Evolutionary conservation across 768 basidiomycete genomes (phyloP).

Genomic region (Terana coerulea): DNA sequence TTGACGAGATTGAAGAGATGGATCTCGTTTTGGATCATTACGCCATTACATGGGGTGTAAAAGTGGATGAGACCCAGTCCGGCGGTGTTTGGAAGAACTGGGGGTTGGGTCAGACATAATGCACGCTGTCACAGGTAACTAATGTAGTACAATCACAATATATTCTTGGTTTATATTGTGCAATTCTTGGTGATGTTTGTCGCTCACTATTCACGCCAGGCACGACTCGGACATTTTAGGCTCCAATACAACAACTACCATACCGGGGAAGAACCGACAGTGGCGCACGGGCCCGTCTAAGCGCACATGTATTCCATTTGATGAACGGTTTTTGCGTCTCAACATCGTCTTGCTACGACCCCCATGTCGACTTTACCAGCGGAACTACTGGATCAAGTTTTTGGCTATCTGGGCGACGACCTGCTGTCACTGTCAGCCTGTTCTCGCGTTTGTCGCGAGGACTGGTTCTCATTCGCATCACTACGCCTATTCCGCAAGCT

Average conservation of each 20-base stretch:
- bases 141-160: neutral
- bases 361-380: neutral
- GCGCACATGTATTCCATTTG: too few relatives aligned
- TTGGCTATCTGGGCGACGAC: neutral
- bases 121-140: neutral
- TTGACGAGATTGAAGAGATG: constrained; percentile 95
- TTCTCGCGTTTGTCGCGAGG: neutral
- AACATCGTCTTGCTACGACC: too few relatives aligned
- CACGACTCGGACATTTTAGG: too few relatives aligned
- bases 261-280: too few relatives aligned
- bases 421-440: neutral
- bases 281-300: too few relatives aligned
- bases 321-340: too few relatives aligned
- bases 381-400: neutral
- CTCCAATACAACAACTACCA: too few relatives aligned
- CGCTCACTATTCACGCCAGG: too few relatives aligned
- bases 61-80: neutral
- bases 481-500: neutral
- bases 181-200: too few relatives aligned
- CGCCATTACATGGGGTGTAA: constrained; percentile 72
- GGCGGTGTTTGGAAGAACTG: constrained; percentile 4
- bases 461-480: constrained; percentile 1
- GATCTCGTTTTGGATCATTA: constrained; percentile 89
- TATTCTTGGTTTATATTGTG: too few relatives aligned
- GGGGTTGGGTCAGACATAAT: constrained; percentile 1